Evolutionary conservation across 1,284 basidiomycete species (phyloP), one percentile per base, ranked within the genome.

Genomic region (Cystobasidiaceae sp.): DNA sequence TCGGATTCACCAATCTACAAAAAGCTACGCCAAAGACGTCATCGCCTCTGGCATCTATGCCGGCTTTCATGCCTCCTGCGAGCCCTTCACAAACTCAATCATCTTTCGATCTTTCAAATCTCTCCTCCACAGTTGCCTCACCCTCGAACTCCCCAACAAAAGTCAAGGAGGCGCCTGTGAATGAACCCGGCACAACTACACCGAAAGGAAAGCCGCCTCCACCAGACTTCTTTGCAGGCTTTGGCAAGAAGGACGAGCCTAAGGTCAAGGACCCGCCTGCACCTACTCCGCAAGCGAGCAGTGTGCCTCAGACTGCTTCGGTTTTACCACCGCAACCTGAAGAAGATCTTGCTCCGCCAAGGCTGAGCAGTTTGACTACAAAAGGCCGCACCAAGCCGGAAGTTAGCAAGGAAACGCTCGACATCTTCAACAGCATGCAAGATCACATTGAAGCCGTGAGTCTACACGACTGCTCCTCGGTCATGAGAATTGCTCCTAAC

Each of bases 391-490:
- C 25, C 9, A 11, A 13, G 7, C 13, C 51, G 6, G 21, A 34
- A 32, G 33, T 50, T 21, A 41, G 44, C 43, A 39, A 64, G 33
- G 51, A 55, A 19, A 56, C 50, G 6, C 25, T 64, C 9, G 56
- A 56, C 15, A 43, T 64, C 28, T 64, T 64, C 51, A 39, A 45
- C 19, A 55, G 41, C 17, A 64, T 64, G 61, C 61, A 64, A 39
- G 61, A 64, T 4, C 51, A 56, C 37, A 25, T 64, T 7, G 61
- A 55, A 28, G 52, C 61, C 25, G 61, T 64, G 25, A 55, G 61
- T 48, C 7, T 4, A 15, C 28, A 9, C n/a, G 4, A 17, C 8
- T 9, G 33, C 27, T 9, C 23, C 39, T 44, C 23, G 11, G n/a
- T n/a, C n/a, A 44, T 6, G 19, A 27, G 43, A 19, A 32, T 37